Base-by-base conservation (phyloP, 208 protist genomes). In the Phytomonas sp. region DNA sequence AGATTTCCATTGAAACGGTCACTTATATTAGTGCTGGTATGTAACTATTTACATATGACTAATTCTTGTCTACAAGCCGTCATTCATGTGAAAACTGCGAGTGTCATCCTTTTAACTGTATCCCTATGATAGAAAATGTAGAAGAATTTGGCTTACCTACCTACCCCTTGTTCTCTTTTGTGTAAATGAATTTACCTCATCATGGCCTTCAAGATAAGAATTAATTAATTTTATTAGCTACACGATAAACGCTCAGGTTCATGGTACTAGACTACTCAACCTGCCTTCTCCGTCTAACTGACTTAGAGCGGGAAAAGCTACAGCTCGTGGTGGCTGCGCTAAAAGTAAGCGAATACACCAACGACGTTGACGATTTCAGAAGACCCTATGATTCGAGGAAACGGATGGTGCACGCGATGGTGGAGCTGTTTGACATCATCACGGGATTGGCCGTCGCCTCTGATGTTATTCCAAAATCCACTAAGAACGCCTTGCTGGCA, bases 321-420 rank as follows among this genome's bases (percentile, higher is more conserved):
- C 87, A 95, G 72, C 77, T 95, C 19, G 72, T 93, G n/a, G 78
- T 92, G 56, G 86, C 91, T 6, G 91, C 91, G 3, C 75, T 95
- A 29, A 90, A 85, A 61, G 91, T 95, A 64, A 95, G 91, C 68
- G 87, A 95, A 77, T 95, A 95, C 75, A 95, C 91, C 1, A 86
- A 95, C 71, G 87, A 93, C 66, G 88, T 95, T 14, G 91, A 95
- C 66, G 84, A 92, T 69, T 82, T 91, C 63, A 82, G 87, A 61
- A 74, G 78, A 32, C 70, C 76, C 5, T 71, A 83, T 60, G 71
- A 75, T 32, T 83, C 81, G 67, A 84, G 91, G 60, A 68, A 75
- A 1, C 71, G 83, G 2, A 93, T 92, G 83, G 78, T 79, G 30
- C 36, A 68, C 5, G 76, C 81, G 1, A 92, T 93, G 70, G 62